Conservation (phyloP, 352 stramenopile genomes). For the Globisporangium nodosum region DNA sequence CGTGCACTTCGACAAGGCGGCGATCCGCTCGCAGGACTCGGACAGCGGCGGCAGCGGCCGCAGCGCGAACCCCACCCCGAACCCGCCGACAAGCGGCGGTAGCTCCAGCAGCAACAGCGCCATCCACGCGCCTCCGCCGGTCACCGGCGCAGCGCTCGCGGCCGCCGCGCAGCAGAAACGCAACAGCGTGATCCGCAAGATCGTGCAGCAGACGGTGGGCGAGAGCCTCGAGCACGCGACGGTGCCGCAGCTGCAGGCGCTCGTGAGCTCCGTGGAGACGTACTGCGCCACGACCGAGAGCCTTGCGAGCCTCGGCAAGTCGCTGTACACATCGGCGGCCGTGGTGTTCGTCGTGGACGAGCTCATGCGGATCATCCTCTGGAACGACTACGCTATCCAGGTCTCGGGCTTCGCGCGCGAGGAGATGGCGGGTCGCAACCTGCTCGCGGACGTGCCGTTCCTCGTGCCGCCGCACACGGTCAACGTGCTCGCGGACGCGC, state of each 20-base stretch:
- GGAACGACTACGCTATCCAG: slow-evolving; percentile 77
- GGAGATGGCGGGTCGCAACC: slow-evolving; percentile 70
- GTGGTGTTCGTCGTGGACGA: slow-evolving; percentile 84
- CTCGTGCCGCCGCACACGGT: slow-evolving; percentile 56
- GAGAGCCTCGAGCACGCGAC: slow-evolving; percentile 67
- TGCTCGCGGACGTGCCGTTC: slow-evolving; percentile 66
- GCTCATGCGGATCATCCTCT: slow-evolving; percentile 81
- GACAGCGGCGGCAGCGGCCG: slow-evolving; percentile 44
- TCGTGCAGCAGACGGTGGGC: slow-evolving; percentile 75
- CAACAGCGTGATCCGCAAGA: slow-evolving; percentile 59
- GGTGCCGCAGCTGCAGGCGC: slow-evolving; percentile 61
- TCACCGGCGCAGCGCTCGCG: neutral
- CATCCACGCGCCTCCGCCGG: neutral
- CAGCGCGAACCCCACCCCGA: neutral
- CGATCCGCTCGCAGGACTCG: slow-evolving; percentile 31
- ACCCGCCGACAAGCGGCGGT: neutral
- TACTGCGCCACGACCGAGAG: slow-evolving; percentile 77
- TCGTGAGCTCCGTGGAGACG: slow-evolving; percentile 64
- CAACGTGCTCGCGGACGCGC: slow-evolving; percentile 46
- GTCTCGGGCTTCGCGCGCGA: slow-evolving; percentile 72
- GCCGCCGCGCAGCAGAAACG: slow-evolving; percentile 13
- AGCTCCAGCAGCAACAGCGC: slow-evolving; percentile 4
- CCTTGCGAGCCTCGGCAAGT: slow-evolving; percentile 76
- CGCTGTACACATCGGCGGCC: slow-evolving; percentile 67
- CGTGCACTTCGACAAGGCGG: slow-evolving; percentile 70